Conservation (phyloP, 768 basidiomycete species). For the Clitopilus passeckerianus region DNA sequence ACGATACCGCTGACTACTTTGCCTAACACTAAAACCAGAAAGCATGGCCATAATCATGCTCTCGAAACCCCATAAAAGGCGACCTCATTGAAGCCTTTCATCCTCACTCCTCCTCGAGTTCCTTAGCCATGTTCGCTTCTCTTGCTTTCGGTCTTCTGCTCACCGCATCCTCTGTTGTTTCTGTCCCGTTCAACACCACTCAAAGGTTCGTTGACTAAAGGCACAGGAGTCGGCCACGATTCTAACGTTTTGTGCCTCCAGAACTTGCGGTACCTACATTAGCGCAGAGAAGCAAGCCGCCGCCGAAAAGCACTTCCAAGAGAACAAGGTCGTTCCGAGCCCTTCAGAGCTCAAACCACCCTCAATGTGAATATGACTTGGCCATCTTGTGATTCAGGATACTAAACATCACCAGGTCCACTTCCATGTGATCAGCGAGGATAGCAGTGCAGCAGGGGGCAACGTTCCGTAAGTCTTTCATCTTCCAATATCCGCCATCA, state of each 20-base stretch:
- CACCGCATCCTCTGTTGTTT: constrained; percentile 4
- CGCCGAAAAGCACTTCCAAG: constrained; percentile 13
- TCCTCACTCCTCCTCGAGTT: background rate
- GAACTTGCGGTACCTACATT: constrained; percentile 10
- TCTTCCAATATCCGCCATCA: background rate
- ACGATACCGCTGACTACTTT: background rate
- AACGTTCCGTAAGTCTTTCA: constrained; percentile 30
- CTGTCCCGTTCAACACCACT: background rate
- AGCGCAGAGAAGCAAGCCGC: constrained; percentile 7
- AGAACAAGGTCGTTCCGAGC: constrained; percentile 4
- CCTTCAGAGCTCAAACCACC: background rate
- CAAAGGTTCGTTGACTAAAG: background rate
- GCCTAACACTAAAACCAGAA: background rate
- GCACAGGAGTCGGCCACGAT: background rate
- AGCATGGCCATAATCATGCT: background rate
- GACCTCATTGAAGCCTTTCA: background rate
- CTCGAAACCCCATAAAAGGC: background rate
- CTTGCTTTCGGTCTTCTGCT: constrained; percentile 8
- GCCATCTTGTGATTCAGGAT: background rate
- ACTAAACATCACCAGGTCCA: constrained; percentile 3
- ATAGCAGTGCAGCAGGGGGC: constrained; percentile 29
- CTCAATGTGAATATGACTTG: background rate
- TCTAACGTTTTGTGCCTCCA: background rate
- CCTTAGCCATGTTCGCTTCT: constrained; percentile 6
- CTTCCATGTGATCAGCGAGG: constrained; percentile 29